Evolutionary conservation across 2,329 filamentous ascomycete species (phyloP).

Genomic region (Fusarium tjaetaba): DNA sequence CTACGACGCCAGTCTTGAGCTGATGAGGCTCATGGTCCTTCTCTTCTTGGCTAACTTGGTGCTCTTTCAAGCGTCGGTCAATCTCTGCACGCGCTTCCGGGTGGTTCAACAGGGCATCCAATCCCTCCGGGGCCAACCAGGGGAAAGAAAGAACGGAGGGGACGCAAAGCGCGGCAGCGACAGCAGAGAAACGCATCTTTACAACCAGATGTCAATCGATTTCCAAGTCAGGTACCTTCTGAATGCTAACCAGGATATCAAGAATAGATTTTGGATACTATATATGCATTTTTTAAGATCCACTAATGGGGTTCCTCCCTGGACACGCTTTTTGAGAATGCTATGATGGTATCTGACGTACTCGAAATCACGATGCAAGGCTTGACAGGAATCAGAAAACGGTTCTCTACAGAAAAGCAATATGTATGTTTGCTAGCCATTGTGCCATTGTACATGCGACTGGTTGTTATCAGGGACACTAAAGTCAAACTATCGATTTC

Average conservation of each 20-base stretch:
- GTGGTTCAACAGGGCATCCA: slow-evolving; percentile 17
- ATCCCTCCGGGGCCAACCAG: slow-evolving; percentile 12
- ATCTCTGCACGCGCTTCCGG: slow-evolving; percentile 23
- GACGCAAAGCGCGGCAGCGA: slow-evolving; percentile 9
- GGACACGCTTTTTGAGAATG: too few species aligned
- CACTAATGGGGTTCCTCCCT: background rate
- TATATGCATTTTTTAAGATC: background rate
- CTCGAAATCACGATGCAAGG: background rate
- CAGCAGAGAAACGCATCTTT: slow-evolving; percentile 3
- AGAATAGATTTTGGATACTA: background rate
- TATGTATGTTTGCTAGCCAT: background rate
- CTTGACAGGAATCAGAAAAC: background rate
- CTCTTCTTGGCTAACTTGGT: background rate
- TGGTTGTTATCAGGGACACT: background rate
- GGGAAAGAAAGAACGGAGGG: slow-evolving; percentile 17
- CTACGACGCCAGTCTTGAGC: background rate
- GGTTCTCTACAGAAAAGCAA: background rate
- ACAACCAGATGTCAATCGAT: background rate
- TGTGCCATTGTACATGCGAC: background rate
- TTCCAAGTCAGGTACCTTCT: too few species aligned
- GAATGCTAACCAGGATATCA: too few species aligned
- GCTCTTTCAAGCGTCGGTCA: slow-evolving; percentile 13
- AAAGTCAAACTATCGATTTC: slow-evolving; percentile 5
- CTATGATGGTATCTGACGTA: slow-evolving; percentile 18
- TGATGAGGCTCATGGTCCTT: background rate